Conservation (phyloP, 176 grass and related monocot genomes). For the Eleusine indica region DNA sequence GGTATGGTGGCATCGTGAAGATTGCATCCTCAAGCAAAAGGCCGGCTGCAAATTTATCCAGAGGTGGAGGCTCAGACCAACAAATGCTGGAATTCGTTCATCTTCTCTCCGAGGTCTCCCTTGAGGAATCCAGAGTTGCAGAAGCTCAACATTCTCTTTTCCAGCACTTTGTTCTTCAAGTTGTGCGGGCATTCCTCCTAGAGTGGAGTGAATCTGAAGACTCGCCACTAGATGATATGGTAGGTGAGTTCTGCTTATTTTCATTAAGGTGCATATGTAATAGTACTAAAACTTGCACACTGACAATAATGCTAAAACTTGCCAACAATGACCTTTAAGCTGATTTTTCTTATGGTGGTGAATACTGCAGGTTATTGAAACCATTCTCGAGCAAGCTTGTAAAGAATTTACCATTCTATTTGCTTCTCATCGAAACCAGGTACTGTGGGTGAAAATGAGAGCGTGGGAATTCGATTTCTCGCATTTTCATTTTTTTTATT, state of each 20-base stretch:
- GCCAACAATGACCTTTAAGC: background rate
- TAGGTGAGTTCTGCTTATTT: slow-evolving; percentile 64
- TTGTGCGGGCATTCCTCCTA: slow-evolving; percentile 65
- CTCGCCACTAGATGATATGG: slow-evolving; percentile 74
- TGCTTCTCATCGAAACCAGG: slow-evolving; percentile 72
- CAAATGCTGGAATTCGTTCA: slow-evolving; percentile 79
- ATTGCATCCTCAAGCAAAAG: slow-evolving; percentile 64
- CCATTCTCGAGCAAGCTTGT: slow-evolving; percentile 75
- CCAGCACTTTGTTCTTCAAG: slow-evolving; percentile 62
- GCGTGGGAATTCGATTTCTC: background rate
- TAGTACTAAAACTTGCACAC: background rate
- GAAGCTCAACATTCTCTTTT: slow-evolving; percentile 60
- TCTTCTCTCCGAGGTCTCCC: slow-evolving; percentile 64
- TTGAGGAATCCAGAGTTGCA: slow-evolving; percentile 67
- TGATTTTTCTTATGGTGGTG: slow-evolving; percentile 19
- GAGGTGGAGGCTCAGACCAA: slow-evolving; percentile 51
- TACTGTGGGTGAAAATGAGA: slow-evolving; percentile 3
- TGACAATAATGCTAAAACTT: slow-evolving; percentile 3
- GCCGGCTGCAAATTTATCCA: slow-evolving; percentile 45
- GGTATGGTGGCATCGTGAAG: slow-evolving; percentile 81
- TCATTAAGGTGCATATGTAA: background rate
- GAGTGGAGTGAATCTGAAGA: slow-evolving; percentile 65
- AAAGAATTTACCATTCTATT: slow-evolving; percentile 73
- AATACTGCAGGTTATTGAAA: slow-evolving; percentile 68
- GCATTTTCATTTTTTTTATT: background rate